Percentiles rank a stretch among this genome's conserved stretches.
phyloP scores from a whole-genome alignment of 169 alveolate genomes.

The Plasmodium berghei region DNA sequence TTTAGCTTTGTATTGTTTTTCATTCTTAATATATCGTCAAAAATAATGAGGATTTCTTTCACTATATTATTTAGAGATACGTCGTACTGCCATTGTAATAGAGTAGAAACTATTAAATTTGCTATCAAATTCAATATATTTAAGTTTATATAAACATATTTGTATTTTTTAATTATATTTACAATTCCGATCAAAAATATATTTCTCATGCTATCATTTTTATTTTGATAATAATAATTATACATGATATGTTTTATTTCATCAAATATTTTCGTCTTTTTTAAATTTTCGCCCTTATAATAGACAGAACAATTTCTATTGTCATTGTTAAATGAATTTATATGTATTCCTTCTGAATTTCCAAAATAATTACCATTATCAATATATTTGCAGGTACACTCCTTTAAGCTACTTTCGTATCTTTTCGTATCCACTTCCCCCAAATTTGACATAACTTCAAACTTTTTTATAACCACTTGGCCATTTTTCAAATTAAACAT shows the following conservation, averaged over 20 bases:
- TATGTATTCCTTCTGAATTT: too few relatives aligned
- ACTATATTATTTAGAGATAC: neutral
- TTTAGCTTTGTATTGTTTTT: conserved; percentile 39
- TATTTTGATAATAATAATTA: conserved; percentile 20
- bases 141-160: conserved; percentile 13
- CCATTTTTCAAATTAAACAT: conserved; percentile 22
- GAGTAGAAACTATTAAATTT: conserved; percentile 27
- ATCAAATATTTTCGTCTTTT: neutral
- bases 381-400: neutral
- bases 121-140: conserved; percentile 11
- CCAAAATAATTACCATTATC: too few relatives aligned
- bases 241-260: conserved; percentile 5
- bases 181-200: conserved; percentile 16
- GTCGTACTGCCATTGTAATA: conserved; percentile 10
- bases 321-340: too few relatives aligned
- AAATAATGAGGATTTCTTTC: conserved; percentile 25
- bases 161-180: conserved; percentile 45
- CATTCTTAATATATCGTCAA: conserved; percentile 38
- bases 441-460: neutral
- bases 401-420: neutral
- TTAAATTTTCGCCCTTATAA: neutral
- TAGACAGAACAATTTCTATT: neutral
- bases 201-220: conserved; percentile 10
- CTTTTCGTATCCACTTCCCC: neutral
- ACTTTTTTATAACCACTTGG: conserved; percentile 15